Evolutionary conservation across 306 rosid genomes (phyloP).

Genomic region (Clitoria ternatea): DNA sequence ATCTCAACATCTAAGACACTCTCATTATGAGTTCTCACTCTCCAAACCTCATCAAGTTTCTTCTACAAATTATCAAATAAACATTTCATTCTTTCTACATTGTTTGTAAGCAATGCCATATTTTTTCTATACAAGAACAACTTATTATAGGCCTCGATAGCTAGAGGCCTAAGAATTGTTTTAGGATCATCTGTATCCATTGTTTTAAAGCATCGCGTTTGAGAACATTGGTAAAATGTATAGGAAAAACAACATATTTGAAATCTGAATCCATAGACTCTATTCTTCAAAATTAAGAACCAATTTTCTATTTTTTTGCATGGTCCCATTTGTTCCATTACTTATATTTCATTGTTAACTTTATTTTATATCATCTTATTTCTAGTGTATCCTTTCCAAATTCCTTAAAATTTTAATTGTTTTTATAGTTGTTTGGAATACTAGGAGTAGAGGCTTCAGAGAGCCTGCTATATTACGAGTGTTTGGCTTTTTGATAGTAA

Average conservation of each 20-base stretch:
- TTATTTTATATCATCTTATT: too few species aligned
- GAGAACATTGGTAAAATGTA: constrained; percentile 30
- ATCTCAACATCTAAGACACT: too few species aligned
- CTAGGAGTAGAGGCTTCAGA: too few species aligned
- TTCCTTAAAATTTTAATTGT: too few species aligned
- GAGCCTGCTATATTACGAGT: too few species aligned
- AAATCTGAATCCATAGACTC: constrained; percentile 50
- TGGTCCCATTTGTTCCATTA: too few species aligned
- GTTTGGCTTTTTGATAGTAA: too few species aligned
- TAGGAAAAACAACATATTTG: constrained; percentile 20
- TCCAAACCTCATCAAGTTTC: constrained; percentile 92
- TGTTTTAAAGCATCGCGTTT: constrained; percentile 29
- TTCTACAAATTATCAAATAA: constrained; percentile 78
- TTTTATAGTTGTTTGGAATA: too few species aligned
- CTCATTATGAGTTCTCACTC: too few species aligned
- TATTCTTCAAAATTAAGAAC: constrained; percentile 87
- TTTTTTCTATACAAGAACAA: constrained; percentile 76
- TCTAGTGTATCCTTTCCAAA: too few species aligned
- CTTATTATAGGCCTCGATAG: constrained; percentile 73
- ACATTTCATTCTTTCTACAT: constrained; percentile 62
- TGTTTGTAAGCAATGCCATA: constrained; percentile 74
- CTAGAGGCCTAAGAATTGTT: constrained; percentile 62
- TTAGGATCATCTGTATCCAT: constrained; percentile 73
- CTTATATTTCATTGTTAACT: too few species aligned
- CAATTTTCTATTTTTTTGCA: constrained; percentile 61